A percentile compares a stretch with the other conserved stretches of the same genome.
phyloP scores from a whole-genome alignment of 148 eudicot genomes.

The Spergularia bocconei region DNA sequence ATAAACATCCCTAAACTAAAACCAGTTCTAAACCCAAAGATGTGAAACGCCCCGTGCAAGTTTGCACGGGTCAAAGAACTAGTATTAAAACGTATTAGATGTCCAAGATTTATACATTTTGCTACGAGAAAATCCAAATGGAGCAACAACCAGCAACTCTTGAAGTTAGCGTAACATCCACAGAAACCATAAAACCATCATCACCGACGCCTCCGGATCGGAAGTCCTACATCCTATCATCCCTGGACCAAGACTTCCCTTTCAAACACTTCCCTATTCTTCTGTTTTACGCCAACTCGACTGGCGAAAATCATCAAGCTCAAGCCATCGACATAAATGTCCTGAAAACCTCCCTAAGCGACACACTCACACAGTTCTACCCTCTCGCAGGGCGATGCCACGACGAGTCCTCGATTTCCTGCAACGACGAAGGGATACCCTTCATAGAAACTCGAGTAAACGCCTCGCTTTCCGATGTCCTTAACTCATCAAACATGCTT shows the following conservation, averaged over 20 bases:
- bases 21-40: no score
- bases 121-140: no score
- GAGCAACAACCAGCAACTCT: background rate
- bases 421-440: slow-evolving; percentile 6
- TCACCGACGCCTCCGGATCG: slow-evolving; percentile 34
- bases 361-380: background rate
- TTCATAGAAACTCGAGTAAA: slow-evolving; percentile 5
- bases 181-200: slow-evolving; percentile 43
- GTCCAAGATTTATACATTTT: no score
- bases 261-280: slow-evolving; percentile 20
- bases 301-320: background rate
- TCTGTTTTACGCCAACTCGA: slow-evolving; percentile 28
- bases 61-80: no score
- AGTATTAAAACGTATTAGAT: no score
- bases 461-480: background rate
- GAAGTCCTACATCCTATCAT: slow-evolving; percentile 27
- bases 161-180: slow-evolving; percentile 28
- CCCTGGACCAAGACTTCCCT: slow-evolving; percentile 36
- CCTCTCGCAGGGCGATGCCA: slow-evolving; percentile 8
- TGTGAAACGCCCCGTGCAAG: no score
- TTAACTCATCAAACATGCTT: background rate
- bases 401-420: background rate
- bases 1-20: no score
- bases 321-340: background rate
- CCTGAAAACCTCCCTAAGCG: background rate